Conservation (phyloP, 169 alveolate genomes). For the Miamiensis avidus region DNA sequence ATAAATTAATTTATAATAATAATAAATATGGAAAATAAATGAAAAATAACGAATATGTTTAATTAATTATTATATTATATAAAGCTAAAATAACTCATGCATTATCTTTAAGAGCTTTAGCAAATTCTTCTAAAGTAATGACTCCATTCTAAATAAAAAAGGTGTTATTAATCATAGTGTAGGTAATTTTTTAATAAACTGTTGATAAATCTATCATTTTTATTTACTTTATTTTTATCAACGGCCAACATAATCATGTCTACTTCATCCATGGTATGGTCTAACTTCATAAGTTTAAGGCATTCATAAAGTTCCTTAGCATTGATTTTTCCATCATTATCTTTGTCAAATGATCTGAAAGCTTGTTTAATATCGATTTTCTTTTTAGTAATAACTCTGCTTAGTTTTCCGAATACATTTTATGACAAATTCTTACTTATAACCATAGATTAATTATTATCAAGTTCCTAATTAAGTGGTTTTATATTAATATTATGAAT, state of each 20-base stretch:
- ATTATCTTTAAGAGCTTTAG: background rate
- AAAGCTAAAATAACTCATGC: background rate
- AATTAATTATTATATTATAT: too few relatives aligned
- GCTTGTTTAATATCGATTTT: background rate
- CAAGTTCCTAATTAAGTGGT: background rate
- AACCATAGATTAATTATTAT: background rate
- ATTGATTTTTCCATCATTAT: background rate
- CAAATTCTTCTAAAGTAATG: background rate
- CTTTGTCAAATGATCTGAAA: background rate
- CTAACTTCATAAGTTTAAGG: background rate
- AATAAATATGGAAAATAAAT: too few relatives aligned
- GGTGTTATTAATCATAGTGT: too few relatives aligned
- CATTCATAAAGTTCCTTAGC: background rate
- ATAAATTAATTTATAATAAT: too few relatives aligned
- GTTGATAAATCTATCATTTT: too few relatives aligned
- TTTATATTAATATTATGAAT: too few relatives aligned
- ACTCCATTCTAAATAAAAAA: background rate
- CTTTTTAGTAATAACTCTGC: background rate
- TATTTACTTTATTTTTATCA: background rate
- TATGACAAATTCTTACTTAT: background rate
- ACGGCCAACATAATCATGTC: background rate
- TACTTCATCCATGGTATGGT: background rate
- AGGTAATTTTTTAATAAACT: too few relatives aligned
- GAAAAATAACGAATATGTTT: too few relatives aligned
- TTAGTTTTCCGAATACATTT: too few relatives aligned